Conservation (phyloP, 495 filamentous ascomycete genomes). For the Penicillium pulvis region DNA sequence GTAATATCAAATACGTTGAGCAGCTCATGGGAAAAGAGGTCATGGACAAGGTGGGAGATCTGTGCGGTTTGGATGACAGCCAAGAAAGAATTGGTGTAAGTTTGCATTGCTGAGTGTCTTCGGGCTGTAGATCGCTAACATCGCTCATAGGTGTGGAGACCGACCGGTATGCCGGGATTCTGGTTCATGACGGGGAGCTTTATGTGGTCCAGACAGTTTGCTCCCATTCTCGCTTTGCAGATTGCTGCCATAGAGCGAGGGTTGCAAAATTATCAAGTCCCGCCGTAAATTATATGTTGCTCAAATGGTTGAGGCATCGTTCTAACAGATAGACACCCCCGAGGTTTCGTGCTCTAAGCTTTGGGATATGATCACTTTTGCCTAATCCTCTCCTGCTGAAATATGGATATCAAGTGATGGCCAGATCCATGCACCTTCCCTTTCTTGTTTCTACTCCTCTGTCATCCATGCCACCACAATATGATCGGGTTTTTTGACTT, state of each 20-base stretch:
- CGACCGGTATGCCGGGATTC: constrained; percentile 5
- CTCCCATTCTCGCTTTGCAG: constrained; percentile 6
- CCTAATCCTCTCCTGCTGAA: no score
- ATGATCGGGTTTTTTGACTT: no score
- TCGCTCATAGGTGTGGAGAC: constrained; percentile 4
- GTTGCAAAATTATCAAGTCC: background rate
- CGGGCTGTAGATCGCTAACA: background rate
- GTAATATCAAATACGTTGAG: background rate
- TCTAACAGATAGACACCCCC: no score
- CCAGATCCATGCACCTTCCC: no score
- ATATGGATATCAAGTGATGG: no score
- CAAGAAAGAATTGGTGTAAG: constrained; percentile 7
- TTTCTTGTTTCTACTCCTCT: no score
- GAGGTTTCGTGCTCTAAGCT: no score
- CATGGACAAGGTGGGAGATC: constrained; percentile 4
- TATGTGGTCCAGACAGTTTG: constrained; percentile 10
- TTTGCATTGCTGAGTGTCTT: background rate
- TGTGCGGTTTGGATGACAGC: constrained; percentile 2
- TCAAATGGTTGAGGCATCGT: no score
- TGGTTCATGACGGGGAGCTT: constrained; percentile 7
- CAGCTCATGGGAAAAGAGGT: background rate
- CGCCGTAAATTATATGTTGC: no score
- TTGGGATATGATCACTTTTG: no score
- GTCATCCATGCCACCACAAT: no score
- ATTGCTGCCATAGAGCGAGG: constrained; percentile 6